Percentiles rank a stretch among this genome's conserved stretches.
These are phyloP conservation scores for Picea abies DNA, from an alignment of 83 land plant genomes.

Conservation along the genomic window DNA sequence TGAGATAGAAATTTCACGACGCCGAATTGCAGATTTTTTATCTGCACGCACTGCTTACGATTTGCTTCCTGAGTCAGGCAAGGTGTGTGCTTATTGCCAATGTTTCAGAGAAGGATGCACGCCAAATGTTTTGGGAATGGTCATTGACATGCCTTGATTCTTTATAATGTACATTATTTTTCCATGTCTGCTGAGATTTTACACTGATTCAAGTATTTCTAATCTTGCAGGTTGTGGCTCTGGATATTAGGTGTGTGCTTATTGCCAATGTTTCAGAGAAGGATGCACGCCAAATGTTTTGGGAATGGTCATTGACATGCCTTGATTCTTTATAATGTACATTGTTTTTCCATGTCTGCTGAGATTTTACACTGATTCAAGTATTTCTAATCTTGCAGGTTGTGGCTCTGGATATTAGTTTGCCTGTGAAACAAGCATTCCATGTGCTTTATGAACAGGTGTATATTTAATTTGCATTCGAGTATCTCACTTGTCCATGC, in stretches of 20 bases:
- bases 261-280: background rate
- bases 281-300: background rate
- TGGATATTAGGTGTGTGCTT: conserved; percentile 44
- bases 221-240: conserved; percentile 51
- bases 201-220: background rate
- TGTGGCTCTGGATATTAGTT: conserved; percentile 44
- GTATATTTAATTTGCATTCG: background rate
- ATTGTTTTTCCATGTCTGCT: background rate
- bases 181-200: background rate
- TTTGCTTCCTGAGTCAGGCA: conserved; percentile 64
- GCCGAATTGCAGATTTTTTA: conserved; percentile 35
- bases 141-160: background rate
- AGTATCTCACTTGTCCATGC: background rate
- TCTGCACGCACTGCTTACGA: conserved; percentile 55
- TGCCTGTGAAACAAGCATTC: conserved; percentile 70
- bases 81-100: conserved; percentile 28
- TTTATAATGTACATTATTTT: background rate
- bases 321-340: background rate
- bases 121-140: background rate
- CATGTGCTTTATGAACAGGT: conserved; percentile 74
- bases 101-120: background rate
- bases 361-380: background rate
- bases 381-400: conserved; percentile 39
- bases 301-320: background rate
- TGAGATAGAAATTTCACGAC: conserved; percentile 42